These are phyloP conservation scores for Nakaseomyces uthaithaninus DNA, from an alignment of 1,139 yeast genomes.

Conservation along the genomic window DNA sequence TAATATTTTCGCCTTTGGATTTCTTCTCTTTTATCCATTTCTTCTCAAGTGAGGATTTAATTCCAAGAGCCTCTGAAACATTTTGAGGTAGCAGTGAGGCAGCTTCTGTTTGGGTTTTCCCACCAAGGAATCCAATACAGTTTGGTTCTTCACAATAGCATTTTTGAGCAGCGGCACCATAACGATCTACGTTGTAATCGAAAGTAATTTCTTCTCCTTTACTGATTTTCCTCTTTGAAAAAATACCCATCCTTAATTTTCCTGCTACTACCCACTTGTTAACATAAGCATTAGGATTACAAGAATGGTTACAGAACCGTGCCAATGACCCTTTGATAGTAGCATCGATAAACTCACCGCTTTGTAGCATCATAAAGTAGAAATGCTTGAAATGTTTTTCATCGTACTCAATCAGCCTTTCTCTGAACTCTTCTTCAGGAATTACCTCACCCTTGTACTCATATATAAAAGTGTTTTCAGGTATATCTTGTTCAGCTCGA, in stretches of 20 bases:
- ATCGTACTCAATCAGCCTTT: conserved; percentile 69
- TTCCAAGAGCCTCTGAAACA: conserved; percentile 79
- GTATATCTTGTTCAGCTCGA: conserved; percentile 55
- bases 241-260: conserved; percentile 87
- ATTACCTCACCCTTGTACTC: conserved; percentile 95
- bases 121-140: conserved; percentile 91
- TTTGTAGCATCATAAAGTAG: conserved; percentile 94
- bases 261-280: conserved; percentile 97
- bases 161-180: conserved; percentile 89
- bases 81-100: conserved; percentile 76
- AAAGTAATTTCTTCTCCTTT: conserved; percentile 88
- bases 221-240: conserved; percentile 66
- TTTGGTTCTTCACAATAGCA: conserved; percentile 92
- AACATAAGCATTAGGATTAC: conserved; percentile 88
- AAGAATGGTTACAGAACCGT: conserved; percentile 88
- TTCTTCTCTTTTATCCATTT: conserved; percentile 59
- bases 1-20: conserved; percentile 37
- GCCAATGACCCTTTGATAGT: conserved; percentile 82
- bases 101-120: conserved; percentile 91
- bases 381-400: conserved; percentile 69
- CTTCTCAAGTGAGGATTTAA: conserved; percentile 52
- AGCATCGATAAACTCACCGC: conserved; percentile 90
- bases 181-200: conserved; percentile 92
- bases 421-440: conserved; percentile 61
- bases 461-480: conserved; percentile 62